A percentile compares a stretch with the other conserved stretches of the same genome.
Evolutionary conservation across 495 filamentous ascomycete genomes (phyloP).

Genomic region (Halenospora varia): DNA sequence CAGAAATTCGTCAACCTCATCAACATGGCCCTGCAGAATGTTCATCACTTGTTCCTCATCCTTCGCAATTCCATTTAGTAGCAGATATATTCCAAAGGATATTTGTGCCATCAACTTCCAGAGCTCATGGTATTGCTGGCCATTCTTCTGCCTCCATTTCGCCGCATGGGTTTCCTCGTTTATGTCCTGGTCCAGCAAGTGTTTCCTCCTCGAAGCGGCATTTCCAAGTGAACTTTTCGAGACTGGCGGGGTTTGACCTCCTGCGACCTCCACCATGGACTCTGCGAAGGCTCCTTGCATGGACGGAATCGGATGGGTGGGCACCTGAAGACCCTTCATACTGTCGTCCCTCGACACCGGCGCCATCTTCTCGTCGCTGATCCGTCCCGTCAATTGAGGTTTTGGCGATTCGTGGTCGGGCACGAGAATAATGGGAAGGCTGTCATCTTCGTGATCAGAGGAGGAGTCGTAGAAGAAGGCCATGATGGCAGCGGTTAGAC

Average conservation of each 20-base stretch:
- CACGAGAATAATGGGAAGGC: conserved; percentile 9
- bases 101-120: conserved; percentile 91
- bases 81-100: conserved; percentile 85
- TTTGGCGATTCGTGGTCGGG: background rate
- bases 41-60: conserved; percentile 80
- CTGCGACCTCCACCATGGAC: conserved; percentile 70
- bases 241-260: conserved; percentile 35
- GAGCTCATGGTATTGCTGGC: conserved; percentile 71
- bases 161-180: conserved; percentile 57
- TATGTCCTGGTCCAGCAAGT: conserved; percentile 62
- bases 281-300: conserved; percentile 95
- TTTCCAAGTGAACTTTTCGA: conserved; percentile 54
- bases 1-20: conserved; percentile 88
- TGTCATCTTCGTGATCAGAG: conserved; percentile 1
- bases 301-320: conserved; percentile 72
- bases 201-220: conserved; percentile 61
- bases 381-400: background rate
- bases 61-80: conserved; percentile 82
- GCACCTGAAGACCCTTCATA: conserved; percentile 36
- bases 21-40: conserved; percentile 88
- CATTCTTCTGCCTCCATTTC: conserved; percentile 67
- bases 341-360: conserved; percentile 8
- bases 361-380: background rate
- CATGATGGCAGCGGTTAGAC: background rate
- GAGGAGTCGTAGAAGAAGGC: conserved; percentile 2